These are phyloP conservation scores for Amaranthus tricolor DNA, from an alignment of 179 eudicot genomes.

Conservation along the genomic window DNA sequence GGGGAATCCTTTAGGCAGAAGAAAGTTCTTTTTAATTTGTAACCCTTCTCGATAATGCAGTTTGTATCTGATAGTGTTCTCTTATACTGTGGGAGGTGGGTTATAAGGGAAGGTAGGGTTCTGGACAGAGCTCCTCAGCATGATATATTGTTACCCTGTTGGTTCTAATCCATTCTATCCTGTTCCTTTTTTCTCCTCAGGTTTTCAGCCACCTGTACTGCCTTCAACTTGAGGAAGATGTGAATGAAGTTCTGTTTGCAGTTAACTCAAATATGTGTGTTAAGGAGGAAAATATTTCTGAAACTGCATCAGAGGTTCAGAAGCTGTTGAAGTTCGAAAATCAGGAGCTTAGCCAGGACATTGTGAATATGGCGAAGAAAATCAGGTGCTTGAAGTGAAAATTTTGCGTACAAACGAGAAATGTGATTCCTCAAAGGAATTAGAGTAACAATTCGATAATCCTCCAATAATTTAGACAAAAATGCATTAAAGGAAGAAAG, in stretches of 20 bases:
- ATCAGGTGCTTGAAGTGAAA: constrained; percentile 45
- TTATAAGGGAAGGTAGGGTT: not conserved
- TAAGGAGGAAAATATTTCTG: constrained; percentile 43
- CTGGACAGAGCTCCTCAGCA: not conserved
- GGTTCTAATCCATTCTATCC: not conserved
- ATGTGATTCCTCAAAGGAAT: not conserved
- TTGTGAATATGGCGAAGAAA: constrained; percentile 50
- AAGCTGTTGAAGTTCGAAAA: constrained; percentile 47
- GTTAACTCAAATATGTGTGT: constrained; percentile 37
- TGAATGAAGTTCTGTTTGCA: constrained; percentile 84
- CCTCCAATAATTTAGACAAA: not conserved
- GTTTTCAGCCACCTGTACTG: constrained; percentile 64
- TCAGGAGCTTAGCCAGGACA: constrained; percentile 40
- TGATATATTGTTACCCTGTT: not conserved
- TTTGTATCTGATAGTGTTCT: not conserved
- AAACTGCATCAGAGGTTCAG: constrained; percentile 47
- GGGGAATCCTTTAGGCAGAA: not conserved
- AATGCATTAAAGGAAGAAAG: not conserved
- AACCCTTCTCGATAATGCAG: not conserved
- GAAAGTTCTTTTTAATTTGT: not conserved
- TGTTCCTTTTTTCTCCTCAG: constrained; percentile 33
- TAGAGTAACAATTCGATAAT: not conserved
- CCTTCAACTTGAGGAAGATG: constrained; percentile 88
- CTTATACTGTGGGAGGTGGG: not conserved
- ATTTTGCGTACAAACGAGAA: not conserved